Evolutionary conservation across 2,329 filamentous ascomycete species (phyloP).

Genomic region (Cladophialophora immunda): DNA sequence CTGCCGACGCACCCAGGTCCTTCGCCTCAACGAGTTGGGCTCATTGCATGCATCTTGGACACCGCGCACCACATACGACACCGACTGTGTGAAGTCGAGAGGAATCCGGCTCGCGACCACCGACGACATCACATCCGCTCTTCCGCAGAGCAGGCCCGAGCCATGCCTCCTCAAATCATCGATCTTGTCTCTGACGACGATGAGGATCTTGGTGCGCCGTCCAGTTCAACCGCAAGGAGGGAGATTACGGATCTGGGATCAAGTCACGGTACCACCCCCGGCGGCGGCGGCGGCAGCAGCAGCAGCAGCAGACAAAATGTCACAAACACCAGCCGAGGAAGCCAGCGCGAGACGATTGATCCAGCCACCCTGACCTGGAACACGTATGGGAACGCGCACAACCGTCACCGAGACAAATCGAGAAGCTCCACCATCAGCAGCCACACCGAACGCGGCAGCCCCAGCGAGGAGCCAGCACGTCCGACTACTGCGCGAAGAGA

Average conservation of each 20-base stretch:
- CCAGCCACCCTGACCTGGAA: not conserved
- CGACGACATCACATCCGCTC: not conserved
- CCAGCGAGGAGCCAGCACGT: not conserved
- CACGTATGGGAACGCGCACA: not conserved
- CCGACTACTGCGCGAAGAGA: not conserved
- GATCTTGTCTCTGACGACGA: conserved; percentile 20
- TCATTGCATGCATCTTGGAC: not conserved
- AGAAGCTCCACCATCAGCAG: conserved; percentile 8
- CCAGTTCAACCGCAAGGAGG: not conserved
- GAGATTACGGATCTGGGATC: not conserved
- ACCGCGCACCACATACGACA: not conserved
- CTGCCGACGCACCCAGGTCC: not conserved
- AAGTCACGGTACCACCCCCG: not conserved
- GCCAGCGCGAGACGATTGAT: not conserved
- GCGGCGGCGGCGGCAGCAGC: not conserved
- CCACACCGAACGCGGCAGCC: conserved; percentile 10
- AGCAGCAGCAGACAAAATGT: not conserved
- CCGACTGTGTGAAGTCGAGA: not conserved
- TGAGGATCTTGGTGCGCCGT: not conserved
- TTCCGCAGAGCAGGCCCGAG: not conserved
- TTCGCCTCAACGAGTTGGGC: not conserved
- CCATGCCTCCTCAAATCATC: conserved; percentile 17
- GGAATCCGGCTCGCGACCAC: not conserved
- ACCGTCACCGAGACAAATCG: not conserved
- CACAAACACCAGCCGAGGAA: too few relatives aligned